Conservation (phyloP, 345 rosid genomes). For the Clausena lansium region DNA sequence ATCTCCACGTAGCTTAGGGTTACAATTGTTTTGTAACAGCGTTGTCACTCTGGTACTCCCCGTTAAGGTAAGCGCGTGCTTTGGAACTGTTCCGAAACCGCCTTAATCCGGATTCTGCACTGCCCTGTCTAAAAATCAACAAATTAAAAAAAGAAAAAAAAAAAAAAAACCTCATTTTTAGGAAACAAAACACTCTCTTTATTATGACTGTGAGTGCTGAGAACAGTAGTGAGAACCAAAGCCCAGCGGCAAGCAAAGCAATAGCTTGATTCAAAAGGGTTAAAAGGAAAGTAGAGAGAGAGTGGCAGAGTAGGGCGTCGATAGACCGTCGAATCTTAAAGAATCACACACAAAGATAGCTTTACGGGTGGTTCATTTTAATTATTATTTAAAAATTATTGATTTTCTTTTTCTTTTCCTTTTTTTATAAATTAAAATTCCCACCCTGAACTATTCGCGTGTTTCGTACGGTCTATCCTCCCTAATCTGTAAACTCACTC, state of each 20-base stretch:
- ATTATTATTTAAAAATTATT: not conserved
- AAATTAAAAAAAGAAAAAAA: not conserved
- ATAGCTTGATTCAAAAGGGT: not conserved
- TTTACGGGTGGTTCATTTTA: slow-evolving; percentile 22
- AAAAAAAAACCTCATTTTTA: not conserved
- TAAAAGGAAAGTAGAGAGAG: slow-evolving; percentile 19
- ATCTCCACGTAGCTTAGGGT: not conserved
- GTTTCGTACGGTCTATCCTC: slow-evolving; percentile 89
- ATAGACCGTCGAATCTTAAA: slow-evolving; percentile 73
- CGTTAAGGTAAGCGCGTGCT: not conserved
- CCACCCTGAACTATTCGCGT: slow-evolving; percentile 46
- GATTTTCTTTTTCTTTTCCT: not conserved
- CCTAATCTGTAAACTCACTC: slow-evolving; percentile 46
- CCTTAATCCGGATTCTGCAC: not conserved
- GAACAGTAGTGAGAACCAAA: not conserved
- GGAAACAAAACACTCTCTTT: not conserved
- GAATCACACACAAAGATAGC: slow-evolving; percentile 46
- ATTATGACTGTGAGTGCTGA: not conserved
- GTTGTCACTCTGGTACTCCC: not conserved
- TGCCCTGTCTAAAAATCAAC: not conserved
- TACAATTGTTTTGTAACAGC: not conserved
- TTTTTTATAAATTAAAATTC: not conserved
- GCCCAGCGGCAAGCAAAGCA: slow-evolving; percentile 20
- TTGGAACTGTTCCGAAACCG: not conserved
- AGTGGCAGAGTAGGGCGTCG: slow-evolving; percentile 53